Evolutionary conservation across 148 eudicot species (phyloP).

Genomic region (Chenopodium formosanum): DNA sequence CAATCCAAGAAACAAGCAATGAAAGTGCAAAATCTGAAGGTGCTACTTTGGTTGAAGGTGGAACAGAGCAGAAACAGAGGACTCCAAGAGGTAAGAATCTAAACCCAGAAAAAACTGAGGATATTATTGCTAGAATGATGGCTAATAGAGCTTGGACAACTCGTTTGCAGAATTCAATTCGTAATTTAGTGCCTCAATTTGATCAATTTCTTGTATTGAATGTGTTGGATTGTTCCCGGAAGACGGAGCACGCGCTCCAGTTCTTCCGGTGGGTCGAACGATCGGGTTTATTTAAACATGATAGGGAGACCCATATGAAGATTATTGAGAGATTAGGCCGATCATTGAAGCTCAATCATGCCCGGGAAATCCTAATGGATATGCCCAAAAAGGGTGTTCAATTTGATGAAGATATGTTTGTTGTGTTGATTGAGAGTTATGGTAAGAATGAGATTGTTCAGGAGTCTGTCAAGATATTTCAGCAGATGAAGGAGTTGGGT

Average conservation of each 20-base stretch:
- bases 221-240: slow-evolving; percentile 58
- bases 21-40: slow-evolving; percentile 18
- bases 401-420: slow-evolving; percentile 87
- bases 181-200: slow-evolving; percentile 61
- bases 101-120: slow-evolving; percentile 65
- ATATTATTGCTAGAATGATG: slow-evolving; percentile 80
- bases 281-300: slow-evolving; percentile 55
- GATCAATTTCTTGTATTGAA: slow-evolving; percentile 59
- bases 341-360: slow-evolving; percentile 75
- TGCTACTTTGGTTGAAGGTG: slow-evolving; percentile 5
- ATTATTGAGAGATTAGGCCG: slow-evolving; percentile 70
- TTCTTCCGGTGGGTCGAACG: slow-evolving; percentile 91
- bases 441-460: slow-evolving; percentile 78
- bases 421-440: slow-evolving; percentile 74
- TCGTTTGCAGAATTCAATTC: slow-evolving; percentile 86
- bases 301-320: slow-evolving; percentile 60
- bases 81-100: slow-evolving; percentile 43
- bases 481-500: slow-evolving; percentile 73
- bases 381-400: slow-evolving; percentile 69
- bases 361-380: slow-evolving; percentile 75
- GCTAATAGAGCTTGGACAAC: slow-evolving; percentile 88
- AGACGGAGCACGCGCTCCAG: slow-evolving; percentile 74
- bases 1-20: slow-evolving; percentile 13
- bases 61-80: slow-evolving; percentile 24
- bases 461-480: slow-evolving; percentile 78